These are phyloP conservation scores for Penicillium janthinellum DNA, from an alignment of 2,329 filamentous ascomycete genomes.

Conservation along the genomic window DNA sequence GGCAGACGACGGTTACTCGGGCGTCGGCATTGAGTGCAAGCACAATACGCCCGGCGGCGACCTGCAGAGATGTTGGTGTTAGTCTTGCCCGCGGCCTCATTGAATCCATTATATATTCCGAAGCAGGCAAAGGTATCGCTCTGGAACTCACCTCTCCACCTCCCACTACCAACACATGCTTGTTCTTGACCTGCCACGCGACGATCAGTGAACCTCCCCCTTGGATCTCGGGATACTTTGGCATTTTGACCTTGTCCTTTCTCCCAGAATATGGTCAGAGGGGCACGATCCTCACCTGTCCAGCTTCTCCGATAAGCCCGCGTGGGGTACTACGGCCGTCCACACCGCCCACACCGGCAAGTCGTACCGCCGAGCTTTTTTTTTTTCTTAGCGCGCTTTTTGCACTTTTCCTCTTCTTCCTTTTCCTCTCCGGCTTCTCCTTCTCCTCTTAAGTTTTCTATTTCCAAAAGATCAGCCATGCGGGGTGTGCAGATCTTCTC, in stretches of 20 bases:
- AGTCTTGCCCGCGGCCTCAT: background rate
- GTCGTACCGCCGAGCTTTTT: slow-evolving; percentile 16
- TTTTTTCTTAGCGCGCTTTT: slow-evolving; percentile 7
- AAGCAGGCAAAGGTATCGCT: slow-evolving; percentile 11
- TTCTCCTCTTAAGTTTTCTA: slow-evolving; percentile 15
- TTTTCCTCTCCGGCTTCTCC: slow-evolving; percentile 17
- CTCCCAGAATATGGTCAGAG: background rate
- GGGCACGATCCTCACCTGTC: background rate
- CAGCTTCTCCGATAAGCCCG: slow-evolving; percentile 5
- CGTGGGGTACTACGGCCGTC: slow-evolving; percentile 23
- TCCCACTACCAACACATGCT: slow-evolving; percentile 87
- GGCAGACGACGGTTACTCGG: slow-evolving; percentile 81
- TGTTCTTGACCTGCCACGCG: slow-evolving; percentile 91
- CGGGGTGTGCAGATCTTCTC: slow-evolving; percentile 69
- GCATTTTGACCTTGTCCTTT: slow-evolving; percentile 40
- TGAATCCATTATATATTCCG: slow-evolving; percentile 25
- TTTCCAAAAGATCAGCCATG: slow-evolving; percentile 47
- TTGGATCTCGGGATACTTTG: slow-evolving; percentile 75
- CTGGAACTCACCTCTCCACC: slow-evolving; percentile 77
- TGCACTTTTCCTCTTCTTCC: slow-evolving; percentile 12
- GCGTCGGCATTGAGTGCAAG: slow-evolving; percentile 95
- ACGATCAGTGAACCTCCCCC: slow-evolving; percentile 91
- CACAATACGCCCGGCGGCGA: slow-evolving; percentile 90
- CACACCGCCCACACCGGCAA: slow-evolving; percentile 18
- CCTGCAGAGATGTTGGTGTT: slow-evolving; percentile 56